A percentile compares a stretch with the other conserved stretches of the same genome.
Conservation (phyloP, 176 grass and related monocot species). For the Rhynchospora pubera region DNA sequence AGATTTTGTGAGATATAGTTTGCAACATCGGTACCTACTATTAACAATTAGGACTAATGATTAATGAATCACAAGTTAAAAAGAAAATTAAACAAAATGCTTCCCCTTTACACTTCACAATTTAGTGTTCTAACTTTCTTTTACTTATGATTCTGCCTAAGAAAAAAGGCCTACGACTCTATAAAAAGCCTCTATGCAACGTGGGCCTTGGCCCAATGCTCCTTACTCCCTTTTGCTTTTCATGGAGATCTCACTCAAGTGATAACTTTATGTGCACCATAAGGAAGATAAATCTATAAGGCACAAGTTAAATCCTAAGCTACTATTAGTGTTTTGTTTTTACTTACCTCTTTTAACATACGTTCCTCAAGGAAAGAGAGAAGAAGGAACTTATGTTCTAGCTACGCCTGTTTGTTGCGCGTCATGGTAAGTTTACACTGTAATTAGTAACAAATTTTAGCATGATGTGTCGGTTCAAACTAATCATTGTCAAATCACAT, state of each 20-base stretch:
- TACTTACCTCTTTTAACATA: neutral
- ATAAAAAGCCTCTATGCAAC: conserved; percentile 8
- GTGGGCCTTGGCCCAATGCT: conserved; percentile 20
- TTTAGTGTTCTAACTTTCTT: neutral
- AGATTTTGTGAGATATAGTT: neutral
- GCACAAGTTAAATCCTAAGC: neutral
- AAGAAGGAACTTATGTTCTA: neutral
- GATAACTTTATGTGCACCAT: neutral
- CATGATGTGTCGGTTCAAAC: neutral
- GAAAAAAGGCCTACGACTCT: conserved; percentile 18
- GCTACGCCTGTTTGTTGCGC: neutral
- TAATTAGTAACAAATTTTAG: neutral
- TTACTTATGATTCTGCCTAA: conserved; percentile 9
- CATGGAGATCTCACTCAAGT: neutral
- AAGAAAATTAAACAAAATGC: neutral
- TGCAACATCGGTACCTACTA: neutral
- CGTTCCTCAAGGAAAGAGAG: neutral
- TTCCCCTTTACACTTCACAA: conserved; percentile 1
- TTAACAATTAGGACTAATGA: neutral
- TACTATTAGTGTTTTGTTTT: neutral
- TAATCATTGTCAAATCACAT: neutral
- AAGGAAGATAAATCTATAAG: neutral
- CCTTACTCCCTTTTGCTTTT: conserved; percentile 8
- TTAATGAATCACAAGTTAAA: neutral
- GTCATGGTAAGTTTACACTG: neutral